Evolutionary conservation across 2,329 filamentous ascomycete genomes (phyloP).

Genomic region (Scedosporium boydii): DNA sequence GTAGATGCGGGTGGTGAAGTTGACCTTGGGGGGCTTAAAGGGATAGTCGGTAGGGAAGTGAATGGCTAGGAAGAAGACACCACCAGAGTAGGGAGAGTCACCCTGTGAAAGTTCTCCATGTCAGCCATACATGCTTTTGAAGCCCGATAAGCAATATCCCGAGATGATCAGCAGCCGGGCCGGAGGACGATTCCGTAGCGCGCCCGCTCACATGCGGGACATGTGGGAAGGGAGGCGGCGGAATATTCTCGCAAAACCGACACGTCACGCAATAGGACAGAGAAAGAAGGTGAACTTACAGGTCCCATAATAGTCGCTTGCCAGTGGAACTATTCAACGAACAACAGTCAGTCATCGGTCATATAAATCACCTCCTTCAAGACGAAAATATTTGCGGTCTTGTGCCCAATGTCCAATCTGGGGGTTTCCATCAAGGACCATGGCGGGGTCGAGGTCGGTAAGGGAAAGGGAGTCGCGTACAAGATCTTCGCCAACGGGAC

Average conservation of each 20-base stretch:
- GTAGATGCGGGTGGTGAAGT: conserved; percentile 99
- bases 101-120: conserved; percentile 40
- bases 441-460: background rate
- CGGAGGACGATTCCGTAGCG: background rate
- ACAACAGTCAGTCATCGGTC: background rate
- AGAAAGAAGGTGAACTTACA: conserved; percentile 49
- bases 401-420: background rate
- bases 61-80: conserved; percentile 97
- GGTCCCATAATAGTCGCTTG: conserved; percentile 99
- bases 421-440: background rate
- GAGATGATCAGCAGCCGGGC: background rate
- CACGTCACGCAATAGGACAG: background rate
- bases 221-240: background rate
- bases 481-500: conserved; percentile 93
- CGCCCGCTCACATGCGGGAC: background rate
- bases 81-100: conserved; percentile 95
- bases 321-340: conserved; percentile 79
- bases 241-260: background rate
- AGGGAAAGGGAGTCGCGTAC: conserved; percentile 47
- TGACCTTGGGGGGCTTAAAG: conserved; percentile 99
- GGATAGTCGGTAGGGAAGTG: conserved; percentile 99
- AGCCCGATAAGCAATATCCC: background rate
- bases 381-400: background rate
- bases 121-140: conserved; percentile 17
- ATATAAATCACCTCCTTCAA: background rate